A percentile compares a stretch with the other conserved stretches of the same genome.
phyloP scores from a whole-genome alignment of 1,139 yeast species.

The Nakaseomyces kungkrabaensis region DNA sequence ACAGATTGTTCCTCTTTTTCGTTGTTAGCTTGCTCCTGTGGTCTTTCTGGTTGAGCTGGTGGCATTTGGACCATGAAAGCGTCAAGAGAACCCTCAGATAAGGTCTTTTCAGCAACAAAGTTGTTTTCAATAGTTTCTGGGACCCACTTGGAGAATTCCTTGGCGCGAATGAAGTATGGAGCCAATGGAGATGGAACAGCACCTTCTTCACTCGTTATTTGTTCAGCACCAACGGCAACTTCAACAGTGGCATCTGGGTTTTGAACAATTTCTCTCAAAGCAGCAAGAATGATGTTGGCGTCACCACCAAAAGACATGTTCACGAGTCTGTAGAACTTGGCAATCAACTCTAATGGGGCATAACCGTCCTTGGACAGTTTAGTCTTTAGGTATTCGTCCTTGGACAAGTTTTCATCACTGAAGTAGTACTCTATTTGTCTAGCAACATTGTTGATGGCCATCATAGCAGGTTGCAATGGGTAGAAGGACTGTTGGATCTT shows the following conservation, averaged over 20 bases:
- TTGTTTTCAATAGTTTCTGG: conserved; percentile 13
- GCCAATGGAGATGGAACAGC: conserved; percentile 11
- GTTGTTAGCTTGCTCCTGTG: background rate
- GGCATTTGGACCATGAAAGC: conserved; percentile 12
- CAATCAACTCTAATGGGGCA: conserved; percentile 24
- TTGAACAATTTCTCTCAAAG: conserved; percentile 28
- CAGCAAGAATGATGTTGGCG: conserved; percentile 25
- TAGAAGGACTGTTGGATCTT: conserved; percentile 11
- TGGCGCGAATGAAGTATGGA: conserved; percentile 24
- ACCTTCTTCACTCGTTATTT: conserved; percentile 6
- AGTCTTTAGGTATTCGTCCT: conserved; percentile 25
- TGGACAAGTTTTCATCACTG: conserved; percentile 63
- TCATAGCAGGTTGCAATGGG: conserved; percentile 19
- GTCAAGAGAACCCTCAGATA: conserved; percentile 18
- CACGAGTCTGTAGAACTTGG: conserved; percentile 28
- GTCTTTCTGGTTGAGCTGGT: background rate
- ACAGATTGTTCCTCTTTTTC: background rate
- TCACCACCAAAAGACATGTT: conserved; percentile 31
- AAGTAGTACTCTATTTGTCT: conserved; percentile 84
- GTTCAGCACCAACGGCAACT: conserved; percentile 12
- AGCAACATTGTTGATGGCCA: conserved; percentile 32
- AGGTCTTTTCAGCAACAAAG: conserved; percentile 20
- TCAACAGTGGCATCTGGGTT: conserved; percentile 27
- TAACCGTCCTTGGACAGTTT: conserved; percentile 27
- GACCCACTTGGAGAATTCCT: conserved; percentile 20